Base-by-base conservation (phyloP, 768 basidiomycete genomes). In the Lactarius pseudohatsudake region DNA sequence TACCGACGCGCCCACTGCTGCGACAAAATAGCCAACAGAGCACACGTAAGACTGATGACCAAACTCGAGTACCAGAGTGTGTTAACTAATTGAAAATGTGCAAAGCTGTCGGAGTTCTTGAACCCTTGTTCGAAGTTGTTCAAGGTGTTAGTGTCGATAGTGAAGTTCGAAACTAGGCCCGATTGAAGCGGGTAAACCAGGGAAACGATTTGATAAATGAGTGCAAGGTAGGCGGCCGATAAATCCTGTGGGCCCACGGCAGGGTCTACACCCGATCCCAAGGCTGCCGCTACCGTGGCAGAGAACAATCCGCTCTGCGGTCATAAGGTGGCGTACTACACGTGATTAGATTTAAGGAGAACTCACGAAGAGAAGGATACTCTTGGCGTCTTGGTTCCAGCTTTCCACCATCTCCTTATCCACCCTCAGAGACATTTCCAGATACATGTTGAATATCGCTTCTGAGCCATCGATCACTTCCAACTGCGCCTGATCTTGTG, bases 291-390 rank as follows among this genome's bases (percentile, higher is more conserved):
- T 8, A 68, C 64, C 5, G 67, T 66, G 15, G 67, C 67, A 18
- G 67, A 68, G 32, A 68, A 68, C 43, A 68, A 53, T 47, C 67
- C 64, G 1, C 57, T 68, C 67, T 68, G 16, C 28, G 10, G 20
- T 28, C 6, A 15, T 53, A 53, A 53, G 50, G 13, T 53, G 50
- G 22, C 8, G 50, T 22, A 26, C 2, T 22, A 26, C 2, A 28
- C 0, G 0, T 15, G 22, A 53, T 26, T 6, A 53, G 4, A 53
- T 13, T 0, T 26, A 50, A 4, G 43, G 43, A n/a, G 50, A 5
- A 26, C 50, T 28, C 6, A 53, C 50, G 26, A 53, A 53, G 50
- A 53, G 50, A 13, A 50, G 11, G 13, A 53, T 53, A 26, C 15
- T 53, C 50, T 53, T 53, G 3, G 50, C 22, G 2, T 53, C 50